These are phyloP conservation scores for Rhizopogon rudus DNA, from an alignment of 768 basidiomycete species.

Conservation along the genomic window DNA sequence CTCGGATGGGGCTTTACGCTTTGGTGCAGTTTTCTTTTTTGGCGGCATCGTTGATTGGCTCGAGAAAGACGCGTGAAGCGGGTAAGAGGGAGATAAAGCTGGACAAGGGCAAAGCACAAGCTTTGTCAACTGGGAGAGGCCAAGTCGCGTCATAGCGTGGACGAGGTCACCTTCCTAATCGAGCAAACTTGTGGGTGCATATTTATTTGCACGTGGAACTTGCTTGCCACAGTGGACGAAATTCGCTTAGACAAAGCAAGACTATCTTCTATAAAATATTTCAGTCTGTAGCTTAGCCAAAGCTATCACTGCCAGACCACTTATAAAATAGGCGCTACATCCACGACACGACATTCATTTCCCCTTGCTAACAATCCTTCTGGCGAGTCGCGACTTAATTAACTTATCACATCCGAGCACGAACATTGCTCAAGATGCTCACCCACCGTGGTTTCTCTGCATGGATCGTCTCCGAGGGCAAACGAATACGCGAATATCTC, in stretches of 20 bases:
- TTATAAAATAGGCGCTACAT: neutral
- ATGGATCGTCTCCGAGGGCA: slow-evolving; percentile 55
- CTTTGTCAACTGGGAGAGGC: no score
- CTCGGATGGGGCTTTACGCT: slow-evolving; percentile 27
- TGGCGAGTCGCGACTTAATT: neutral
- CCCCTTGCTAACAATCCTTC: slow-evolving; percentile 3
- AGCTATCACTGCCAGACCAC: neutral
- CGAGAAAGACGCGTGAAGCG: neutral
- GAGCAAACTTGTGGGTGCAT: slow-evolving; percentile 12
- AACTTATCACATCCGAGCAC: slow-evolving; percentile 5
- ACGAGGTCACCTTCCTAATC: neutral
- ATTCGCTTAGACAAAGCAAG: slow-evolving; percentile 9
- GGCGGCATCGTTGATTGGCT: slow-evolving; percentile 21
- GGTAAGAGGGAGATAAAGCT: neutral
- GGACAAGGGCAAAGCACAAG: neutral
- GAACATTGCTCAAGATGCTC: slow-evolving; percentile 32
- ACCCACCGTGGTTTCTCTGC: slow-evolving; percentile 61
- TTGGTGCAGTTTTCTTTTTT: slow-evolving; percentile 24
- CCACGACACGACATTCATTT: slow-evolving; percentile 3
- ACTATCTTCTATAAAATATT: slow-evolving; percentile 2
- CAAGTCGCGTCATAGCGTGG: neutral
- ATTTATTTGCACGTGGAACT: slow-evolving; percentile 9
- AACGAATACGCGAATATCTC: slow-evolving; percentile 51
- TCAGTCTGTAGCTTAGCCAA: slow-evolving; percentile 1
- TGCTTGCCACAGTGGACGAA: neutral